These are phyloP conservation scores for Poa annua DNA, from an alignment of 176 grass and related monocot genomes.

Conservation along the genomic window DNA sequence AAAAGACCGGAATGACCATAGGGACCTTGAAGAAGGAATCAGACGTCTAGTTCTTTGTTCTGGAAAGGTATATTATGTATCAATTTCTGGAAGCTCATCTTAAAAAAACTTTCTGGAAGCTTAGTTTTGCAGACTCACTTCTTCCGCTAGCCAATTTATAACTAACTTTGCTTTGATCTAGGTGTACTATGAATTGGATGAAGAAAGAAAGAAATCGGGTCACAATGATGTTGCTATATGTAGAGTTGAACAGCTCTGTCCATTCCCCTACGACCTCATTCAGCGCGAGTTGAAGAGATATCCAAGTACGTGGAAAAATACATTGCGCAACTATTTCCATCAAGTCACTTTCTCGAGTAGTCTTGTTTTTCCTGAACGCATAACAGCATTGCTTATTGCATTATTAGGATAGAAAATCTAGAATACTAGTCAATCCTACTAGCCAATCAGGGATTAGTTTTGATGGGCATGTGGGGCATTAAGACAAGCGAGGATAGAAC, in stretches of 20 bases:
- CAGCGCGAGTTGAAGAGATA: conserved; percentile 97
- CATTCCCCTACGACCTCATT: conserved; percentile 86
- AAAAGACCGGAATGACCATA: conserved; percentile 84
- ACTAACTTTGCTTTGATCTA: conserved; percentile 41
- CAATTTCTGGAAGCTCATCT: conserved; percentile 9
- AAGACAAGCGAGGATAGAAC: neutral
- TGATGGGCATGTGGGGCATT: neutral
- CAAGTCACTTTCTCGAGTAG: neutral
- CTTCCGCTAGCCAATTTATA: neutral
- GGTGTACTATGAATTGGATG: conserved; percentile 97
- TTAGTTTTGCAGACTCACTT: neutral
- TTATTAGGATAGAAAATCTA: neutral
- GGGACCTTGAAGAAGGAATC: conserved; percentile 83
- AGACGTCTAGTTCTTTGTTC: conserved; percentile 88
- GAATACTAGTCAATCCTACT: neutral
- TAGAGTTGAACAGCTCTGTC: conserved; percentile 96
- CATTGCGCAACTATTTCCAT: conserved; percentile 5
- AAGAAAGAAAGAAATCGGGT: conserved; percentile 71
- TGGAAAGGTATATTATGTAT: conserved; percentile 66
- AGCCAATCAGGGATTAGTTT: neutral
- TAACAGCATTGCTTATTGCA: neutral
- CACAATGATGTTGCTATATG: conserved; percentile 88
- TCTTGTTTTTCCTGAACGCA: neutral
- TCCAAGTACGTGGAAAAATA: conserved; percentile 69
- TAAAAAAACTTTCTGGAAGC: neutral